These are phyloP conservation scores for Oryza punctata DNA, from an alignment of 176 grass and related monocot species.

Conservation along the genomic window DNA sequence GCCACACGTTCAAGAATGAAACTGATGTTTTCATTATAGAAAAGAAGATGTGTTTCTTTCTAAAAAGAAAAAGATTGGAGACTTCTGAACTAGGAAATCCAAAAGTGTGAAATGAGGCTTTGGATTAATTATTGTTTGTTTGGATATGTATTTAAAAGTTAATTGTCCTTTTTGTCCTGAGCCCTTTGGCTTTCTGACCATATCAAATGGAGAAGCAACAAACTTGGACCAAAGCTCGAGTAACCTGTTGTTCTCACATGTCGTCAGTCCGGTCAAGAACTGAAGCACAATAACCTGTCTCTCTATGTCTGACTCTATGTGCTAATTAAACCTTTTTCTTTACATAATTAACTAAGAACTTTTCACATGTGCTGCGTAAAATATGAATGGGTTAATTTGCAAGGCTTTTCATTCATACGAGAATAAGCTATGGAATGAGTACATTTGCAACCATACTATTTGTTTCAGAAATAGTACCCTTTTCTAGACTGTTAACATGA, in stretches of 20 bases:
- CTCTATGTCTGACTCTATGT: background rate
- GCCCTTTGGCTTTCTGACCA: conserved; percentile 33
- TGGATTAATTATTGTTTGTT: background rate
- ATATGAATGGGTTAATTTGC: background rate
- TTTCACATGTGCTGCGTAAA: conserved; percentile 10
- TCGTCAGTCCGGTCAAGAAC: background rate
- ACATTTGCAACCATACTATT: background rate
- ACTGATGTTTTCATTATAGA: background rate
- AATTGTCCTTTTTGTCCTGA: background rate
- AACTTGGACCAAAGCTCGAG: conserved; percentile 37
- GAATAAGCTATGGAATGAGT: background rate
- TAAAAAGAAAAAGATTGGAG: background rate
- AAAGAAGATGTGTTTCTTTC: conserved; percentile 6
- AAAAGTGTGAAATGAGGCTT: conserved; percentile 1
- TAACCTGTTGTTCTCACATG: conserved; percentile 26
- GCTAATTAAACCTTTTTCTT: background rate
- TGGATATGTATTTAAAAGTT: conserved; percentile 14
- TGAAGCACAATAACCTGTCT: conserved; percentile 24
- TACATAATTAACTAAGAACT: background rate
- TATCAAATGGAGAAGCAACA: conserved; percentile 33
- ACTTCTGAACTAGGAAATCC: background rate
- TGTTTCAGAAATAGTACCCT: background rate
- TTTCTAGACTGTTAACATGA: background rate
- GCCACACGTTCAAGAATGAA: conserved; percentile 29
- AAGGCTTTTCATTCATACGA: background rate